These are phyloP conservation scores for Steccherinum ochraceum DNA, from an alignment of 768 basidiomycete species.

Conservation along the genomic window DNA sequence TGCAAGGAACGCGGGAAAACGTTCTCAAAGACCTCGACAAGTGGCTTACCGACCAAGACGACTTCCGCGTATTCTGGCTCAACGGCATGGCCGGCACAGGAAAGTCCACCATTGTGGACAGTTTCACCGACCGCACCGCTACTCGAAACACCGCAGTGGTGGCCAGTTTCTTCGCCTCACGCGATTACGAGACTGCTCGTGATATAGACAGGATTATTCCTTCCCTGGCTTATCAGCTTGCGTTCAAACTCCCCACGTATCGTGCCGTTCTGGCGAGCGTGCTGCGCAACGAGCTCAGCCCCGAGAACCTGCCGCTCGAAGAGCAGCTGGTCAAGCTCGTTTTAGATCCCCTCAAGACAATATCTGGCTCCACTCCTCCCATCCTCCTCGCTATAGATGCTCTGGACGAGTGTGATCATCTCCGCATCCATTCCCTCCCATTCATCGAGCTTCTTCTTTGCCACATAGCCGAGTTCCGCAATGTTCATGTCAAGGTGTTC, in stretches of 20 bases:
- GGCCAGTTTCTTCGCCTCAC: slow-evolving; percentile 5
- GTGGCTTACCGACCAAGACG: slow-evolving; percentile 29
- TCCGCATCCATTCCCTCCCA: background rate
- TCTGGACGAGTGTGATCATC: slow-evolving; percentile 4
- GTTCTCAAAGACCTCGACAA: slow-evolving; percentile 2
- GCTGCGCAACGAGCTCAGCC: too few relatives aligned
- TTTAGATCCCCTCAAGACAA: background rate
- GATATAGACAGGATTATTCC: slow-evolving; percentile 2
- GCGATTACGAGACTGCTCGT: background rate
- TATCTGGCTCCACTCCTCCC: background rate
- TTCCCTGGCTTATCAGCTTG: slow-evolving; percentile 2
- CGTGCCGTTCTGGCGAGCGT: too few relatives aligned
- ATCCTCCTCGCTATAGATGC: slow-evolving; percentile 4
- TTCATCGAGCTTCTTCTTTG: slow-evolving; percentile 1
- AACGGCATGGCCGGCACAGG: slow-evolving; percentile 11
- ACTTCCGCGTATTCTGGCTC: slow-evolving; percentile 16
- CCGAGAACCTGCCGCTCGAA: too few relatives aligned
- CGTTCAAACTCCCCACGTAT: background rate
- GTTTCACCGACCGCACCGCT: background rate
- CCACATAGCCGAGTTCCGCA: background rate
- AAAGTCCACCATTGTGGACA: slow-evolving; percentile 5
- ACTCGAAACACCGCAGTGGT: background rate
- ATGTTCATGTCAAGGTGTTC: background rate
- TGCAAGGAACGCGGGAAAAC: slow-evolving; percentile 6
- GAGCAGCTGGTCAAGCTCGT: slow-evolving; percentile 2